These are phyloP conservation scores for Pinus tabuliformis DNA, from an alignment of 75 land plant genomes.

Conservation along the genomic window DNA sequence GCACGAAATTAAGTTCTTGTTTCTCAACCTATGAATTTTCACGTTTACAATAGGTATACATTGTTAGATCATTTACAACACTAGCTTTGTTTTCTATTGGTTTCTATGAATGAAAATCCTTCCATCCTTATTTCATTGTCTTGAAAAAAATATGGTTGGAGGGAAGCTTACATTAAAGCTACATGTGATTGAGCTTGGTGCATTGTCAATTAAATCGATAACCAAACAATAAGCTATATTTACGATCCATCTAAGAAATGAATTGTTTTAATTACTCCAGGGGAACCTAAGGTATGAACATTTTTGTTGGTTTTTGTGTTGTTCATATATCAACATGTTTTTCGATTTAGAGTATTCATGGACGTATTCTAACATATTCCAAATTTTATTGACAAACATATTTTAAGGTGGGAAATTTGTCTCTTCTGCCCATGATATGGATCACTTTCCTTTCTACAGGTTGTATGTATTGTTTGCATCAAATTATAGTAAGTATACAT, in stretches of 20 bases:
- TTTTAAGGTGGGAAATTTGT: slow-evolving; percentile 46
- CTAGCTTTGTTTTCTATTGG: slow-evolving; percentile 36
- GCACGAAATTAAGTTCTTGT: neutral
- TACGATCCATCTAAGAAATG: slow-evolving; percentile 97
- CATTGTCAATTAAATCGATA: slow-evolving; percentile 44
- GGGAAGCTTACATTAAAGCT: slow-evolving; percentile 86
- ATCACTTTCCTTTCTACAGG: neutral
- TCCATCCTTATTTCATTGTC: slow-evolving; percentile 86
- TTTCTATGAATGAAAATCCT: slow-evolving; percentile 79
- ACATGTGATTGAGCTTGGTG: slow-evolving; percentile 97
- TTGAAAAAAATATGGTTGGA: slow-evolving; percentile 55
- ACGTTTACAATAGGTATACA: neutral
- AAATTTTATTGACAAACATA: slow-evolving; percentile 24
- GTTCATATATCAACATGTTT: neutral
- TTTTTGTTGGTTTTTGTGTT: neutral
- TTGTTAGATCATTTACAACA: neutral
- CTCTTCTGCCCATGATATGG: neutral
- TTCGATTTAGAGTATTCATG: neutral
- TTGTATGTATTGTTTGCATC: neutral
- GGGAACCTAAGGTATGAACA: slow-evolving; percentile 78
- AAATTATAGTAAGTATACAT: neutral
- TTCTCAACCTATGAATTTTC: neutral
- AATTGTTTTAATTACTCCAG: slow-evolving; percentile 69
- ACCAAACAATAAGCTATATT: slow-evolving; percentile 93
- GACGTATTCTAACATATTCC: neutral